These are phyloP conservation scores for Ceratorhiza oryzae-sativae DNA, from an alignment of 1,284 basidiomycete genomes.

Conservation along the genomic window DNA sequence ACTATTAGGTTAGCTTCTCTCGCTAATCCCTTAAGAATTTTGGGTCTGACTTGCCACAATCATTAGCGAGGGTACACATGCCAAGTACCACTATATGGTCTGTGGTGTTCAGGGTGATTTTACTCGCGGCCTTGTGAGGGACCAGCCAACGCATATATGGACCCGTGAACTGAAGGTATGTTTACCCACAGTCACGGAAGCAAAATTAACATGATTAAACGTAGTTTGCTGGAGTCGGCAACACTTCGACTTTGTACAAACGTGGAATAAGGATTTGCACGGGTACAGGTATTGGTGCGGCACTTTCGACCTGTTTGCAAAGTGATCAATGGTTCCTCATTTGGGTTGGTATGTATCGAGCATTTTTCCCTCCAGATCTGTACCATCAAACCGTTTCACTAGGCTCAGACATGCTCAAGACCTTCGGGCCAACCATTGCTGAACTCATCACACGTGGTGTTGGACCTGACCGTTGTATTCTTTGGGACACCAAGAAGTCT, in stretches of 20 bases:
- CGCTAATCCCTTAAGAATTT: not conserved
- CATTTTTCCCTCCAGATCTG: no score
- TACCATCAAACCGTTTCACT: no score
- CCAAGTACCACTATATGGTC: slow-evolving; percentile 77
- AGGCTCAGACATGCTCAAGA: slow-evolving; percentile 53
- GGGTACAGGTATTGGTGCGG: slow-evolving; percentile 77
- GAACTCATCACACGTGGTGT: slow-evolving; percentile 70
- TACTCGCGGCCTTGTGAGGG: slow-evolving; percentile 69
- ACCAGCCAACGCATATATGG: slow-evolving; percentile 72
- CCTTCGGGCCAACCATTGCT: slow-evolving; percentile 76
- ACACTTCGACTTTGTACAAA: slow-evolving; percentile 74
- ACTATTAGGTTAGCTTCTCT: slow-evolving; percentile 53
- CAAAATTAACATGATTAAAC: no score
- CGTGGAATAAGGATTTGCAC: slow-evolving; percentile 80
- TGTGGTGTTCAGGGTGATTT: slow-evolving; percentile 82
- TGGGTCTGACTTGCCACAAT: not conserved
- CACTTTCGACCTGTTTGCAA: slow-evolving; percentile 60
- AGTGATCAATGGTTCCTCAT: slow-evolving; percentile 66
- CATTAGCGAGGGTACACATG: slow-evolving; percentile 67
- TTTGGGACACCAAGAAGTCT: slow-evolving; percentile 74
- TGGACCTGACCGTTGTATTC: slow-evolving; percentile 65
- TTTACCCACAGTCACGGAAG: not conserved
- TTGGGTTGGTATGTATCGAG: slow-evolving; percentile 64
- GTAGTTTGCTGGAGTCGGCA: slow-evolving; percentile 79
- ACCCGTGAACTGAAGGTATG: slow-evolving; percentile 74